phyloP scores from a whole-genome alignment of 768 basidiomycete species.

The Leucosporidium scottii region DNA sequence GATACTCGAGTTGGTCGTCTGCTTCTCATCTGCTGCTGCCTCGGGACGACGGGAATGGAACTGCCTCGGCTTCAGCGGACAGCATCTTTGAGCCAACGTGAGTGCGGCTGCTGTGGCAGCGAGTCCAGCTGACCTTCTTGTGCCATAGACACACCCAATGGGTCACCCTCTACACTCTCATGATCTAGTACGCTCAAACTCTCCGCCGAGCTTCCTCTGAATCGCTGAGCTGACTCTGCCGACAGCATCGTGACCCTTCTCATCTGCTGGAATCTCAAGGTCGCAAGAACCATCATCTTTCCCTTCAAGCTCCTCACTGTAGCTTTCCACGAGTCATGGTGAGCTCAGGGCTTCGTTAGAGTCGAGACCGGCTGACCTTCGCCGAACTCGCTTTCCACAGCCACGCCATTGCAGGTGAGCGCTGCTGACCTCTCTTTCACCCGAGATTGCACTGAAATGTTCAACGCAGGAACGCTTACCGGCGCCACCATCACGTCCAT shows the following conservation, averaged over 20 bases:
- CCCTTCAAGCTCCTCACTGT: slow-evolving; percentile 21
- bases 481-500: slow-evolving; percentile 16
- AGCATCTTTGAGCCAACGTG: no score
- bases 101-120: no score
- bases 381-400: neutral
- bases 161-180: slow-evolving; percentile 17
- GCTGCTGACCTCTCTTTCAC: neutral
- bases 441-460: no score
- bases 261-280: slow-evolving; percentile 23
- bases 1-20: no score
- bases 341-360: neutral
- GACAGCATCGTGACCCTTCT: neutral
- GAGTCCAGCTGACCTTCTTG: no score
- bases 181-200: neutral
- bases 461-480: slow-evolving; percentile 10
- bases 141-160: slow-evolving; percentile 14
- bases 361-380: no score
- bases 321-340: slow-evolving; percentile 1
- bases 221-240: neutral
- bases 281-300: slow-evolving; percentile 15
- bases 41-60: no score
- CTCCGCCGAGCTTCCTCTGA: neutral
- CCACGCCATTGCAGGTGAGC: slow-evolving; percentile 10
- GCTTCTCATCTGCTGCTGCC: no score
- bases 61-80: no score